Evolutionary conservation across 1,284 basidiomycete genomes (phyloP).

Genomic region (Uromyces viciae-fabae): DNA sequence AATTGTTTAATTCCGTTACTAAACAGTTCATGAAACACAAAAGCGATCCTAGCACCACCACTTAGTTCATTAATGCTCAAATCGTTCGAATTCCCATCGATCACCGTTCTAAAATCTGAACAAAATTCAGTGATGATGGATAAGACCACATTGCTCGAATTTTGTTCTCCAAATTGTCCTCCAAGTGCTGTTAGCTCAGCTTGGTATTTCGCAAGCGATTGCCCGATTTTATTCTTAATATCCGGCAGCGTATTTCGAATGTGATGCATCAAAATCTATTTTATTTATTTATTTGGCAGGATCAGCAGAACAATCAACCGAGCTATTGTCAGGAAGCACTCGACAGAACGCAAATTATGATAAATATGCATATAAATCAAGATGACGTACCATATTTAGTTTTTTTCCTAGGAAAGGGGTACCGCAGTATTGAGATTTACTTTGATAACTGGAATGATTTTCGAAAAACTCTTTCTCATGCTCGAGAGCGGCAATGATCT

Average conservation of each 20-base stretch:
- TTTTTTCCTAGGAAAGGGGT: constrained; percentile 96
- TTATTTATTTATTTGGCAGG: background rate
- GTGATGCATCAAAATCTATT: constrained; percentile 94
- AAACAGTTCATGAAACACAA: constrained; percentile 97
- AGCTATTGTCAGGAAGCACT: constrained; percentile 23
- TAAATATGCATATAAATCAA: background rate
- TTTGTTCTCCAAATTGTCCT: constrained; percentile 76
- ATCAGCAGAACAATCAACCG: constrained; percentile 7
- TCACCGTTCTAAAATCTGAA: constrained; percentile 88
- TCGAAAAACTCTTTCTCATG: constrained; percentile 89
- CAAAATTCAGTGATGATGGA: constrained; percentile 97
- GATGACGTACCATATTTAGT: constrained; percentile 76
- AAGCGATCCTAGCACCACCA: constrained; percentile 94
- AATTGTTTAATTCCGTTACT: constrained; percentile 91
- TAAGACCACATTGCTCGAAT: constrained; percentile 80
- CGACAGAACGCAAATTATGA: background rate
- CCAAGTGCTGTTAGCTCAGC: constrained; percentile 80
- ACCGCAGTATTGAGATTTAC: constrained; percentile 91
- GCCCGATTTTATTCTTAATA: constrained; percentile 86
- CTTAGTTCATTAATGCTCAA: constrained; percentile 88
- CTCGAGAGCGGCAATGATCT: constrained; percentile 79
- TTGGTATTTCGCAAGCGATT: constrained; percentile 80
- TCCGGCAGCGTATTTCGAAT: constrained; percentile 93
- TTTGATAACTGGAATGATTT: constrained; percentile 82
- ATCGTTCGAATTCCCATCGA: constrained; percentile 96